phyloP scores from a whole-genome alignment of 2,329 filamentous ascomycete species.

The Botrytis deweyae region DNA sequence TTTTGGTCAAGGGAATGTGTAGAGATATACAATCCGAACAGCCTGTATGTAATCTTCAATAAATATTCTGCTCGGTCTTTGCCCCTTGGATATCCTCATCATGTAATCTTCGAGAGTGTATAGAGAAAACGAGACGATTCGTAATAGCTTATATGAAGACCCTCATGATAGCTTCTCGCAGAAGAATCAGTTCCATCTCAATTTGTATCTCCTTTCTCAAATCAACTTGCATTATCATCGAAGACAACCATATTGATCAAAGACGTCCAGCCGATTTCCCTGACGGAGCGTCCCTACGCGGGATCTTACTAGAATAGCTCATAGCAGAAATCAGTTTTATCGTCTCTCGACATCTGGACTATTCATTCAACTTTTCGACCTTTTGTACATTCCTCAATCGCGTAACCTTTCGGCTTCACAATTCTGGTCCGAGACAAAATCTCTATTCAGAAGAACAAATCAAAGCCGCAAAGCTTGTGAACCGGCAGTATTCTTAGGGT shows the following conservation, averaged over 20 bases:
- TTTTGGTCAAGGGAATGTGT: slow-evolving; percentile 25
- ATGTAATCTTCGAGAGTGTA: slow-evolving; percentile 32
- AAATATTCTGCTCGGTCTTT: slow-evolving; percentile 38
- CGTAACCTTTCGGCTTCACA: slow-evolving; percentile 44
- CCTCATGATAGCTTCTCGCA: slow-evolving; percentile 51
- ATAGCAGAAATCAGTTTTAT: slow-evolving; percentile 61
- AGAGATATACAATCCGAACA: slow-evolving; percentile 33
- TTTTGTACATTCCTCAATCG: slow-evolving; percentile 51
- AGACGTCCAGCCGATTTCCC: slow-evolving; percentile 61
- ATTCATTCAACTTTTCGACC: slow-evolving; percentile 52
- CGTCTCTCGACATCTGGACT: slow-evolving; percentile 55
- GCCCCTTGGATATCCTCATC: slow-evolving; percentile 25
- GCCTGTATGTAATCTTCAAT: slow-evolving; percentile 39
- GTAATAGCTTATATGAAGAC: slow-evolving; percentile 42
- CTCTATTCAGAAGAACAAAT: slow-evolving; percentile 68
- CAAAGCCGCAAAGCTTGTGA: slow-evolving; percentile 69
- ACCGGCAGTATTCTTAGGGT: slow-evolving; percentile 83
- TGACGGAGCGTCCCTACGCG: slow-evolving; percentile 76
- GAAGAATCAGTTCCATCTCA: slow-evolving; percentile 46
- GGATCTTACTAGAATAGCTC: slow-evolving; percentile 75
- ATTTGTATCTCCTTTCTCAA: slow-evolving; percentile 41
- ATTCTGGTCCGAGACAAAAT: slow-evolving; percentile 30
- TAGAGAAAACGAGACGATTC: slow-evolving; percentile 33
- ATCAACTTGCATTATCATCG: slow-evolving; percentile 45
- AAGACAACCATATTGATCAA: slow-evolving; percentile 60